Conservation (phyloP, 768 basidiomycete species). For the Cubamyces sp. region DNA sequence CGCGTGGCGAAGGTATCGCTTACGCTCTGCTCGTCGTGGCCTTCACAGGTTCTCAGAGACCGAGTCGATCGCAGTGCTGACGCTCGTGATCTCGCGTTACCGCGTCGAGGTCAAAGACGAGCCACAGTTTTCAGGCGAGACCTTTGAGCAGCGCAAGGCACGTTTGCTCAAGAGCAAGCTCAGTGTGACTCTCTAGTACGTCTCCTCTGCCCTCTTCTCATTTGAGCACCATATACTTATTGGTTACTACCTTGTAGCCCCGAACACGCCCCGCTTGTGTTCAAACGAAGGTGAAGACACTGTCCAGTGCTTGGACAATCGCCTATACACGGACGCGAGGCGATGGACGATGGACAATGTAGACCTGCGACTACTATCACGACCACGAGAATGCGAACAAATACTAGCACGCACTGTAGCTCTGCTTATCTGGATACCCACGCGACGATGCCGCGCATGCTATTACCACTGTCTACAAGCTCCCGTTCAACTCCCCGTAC, state of each 20-base stretch:
- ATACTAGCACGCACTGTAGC: too few species aligned
- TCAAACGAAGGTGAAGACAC: constrained; percentile 4
- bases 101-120: constrained; percentile 41
- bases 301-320: too few species aligned
- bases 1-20: too few species aligned
- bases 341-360: too few species aligned
- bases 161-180: constrained; percentile 25
- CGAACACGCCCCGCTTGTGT: constrained; percentile 7
- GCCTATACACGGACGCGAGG: too few species aligned
- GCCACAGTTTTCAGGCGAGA: constrained; percentile 45
- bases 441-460: too few species aligned
- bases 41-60: constrained; percentile 46
- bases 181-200: constrained; percentile 32
- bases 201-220: neutral
- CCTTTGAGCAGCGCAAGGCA: constrained; percentile 49
- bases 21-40: too few species aligned
- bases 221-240: constrained; percentile 32
- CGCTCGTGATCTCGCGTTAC: constrained; percentile 51
- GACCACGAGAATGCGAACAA: too few species aligned
- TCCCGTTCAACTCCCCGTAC: too few species aligned
- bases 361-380: too few species aligned
- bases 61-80: constrained; percentile 52
- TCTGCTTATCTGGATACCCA: too few species aligned
- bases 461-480: too few species aligned
- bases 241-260: neutral